These are phyloP conservation scores for Globisporangium okanoganense DNA, from an alignment of 352 stramenopile species.

Conservation along the genomic window DNA sequence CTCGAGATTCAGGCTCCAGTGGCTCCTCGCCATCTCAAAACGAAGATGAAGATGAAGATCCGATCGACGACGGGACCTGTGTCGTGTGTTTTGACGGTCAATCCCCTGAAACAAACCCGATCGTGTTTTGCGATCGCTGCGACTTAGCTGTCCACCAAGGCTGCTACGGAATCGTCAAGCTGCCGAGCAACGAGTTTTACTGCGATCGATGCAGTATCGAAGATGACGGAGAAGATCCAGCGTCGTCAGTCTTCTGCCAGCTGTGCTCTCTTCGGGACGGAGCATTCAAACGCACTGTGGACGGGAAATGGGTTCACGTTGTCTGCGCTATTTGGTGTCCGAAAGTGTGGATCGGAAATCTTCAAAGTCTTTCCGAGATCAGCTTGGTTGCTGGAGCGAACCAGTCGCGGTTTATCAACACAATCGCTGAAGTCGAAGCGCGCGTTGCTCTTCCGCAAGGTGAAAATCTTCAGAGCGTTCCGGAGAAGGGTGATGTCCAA, in stretches of 20 bases:
- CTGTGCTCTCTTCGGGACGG: conserved; percentile 82
- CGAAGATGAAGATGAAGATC: conserved; percentile 30
- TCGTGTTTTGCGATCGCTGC: conserved; percentile 89
- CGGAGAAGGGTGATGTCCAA: conserved; percentile 15
- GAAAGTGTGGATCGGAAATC: conserved; percentile 81
- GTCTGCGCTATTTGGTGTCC: conserved; percentile 89
- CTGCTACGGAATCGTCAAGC: conserved; percentile 85
- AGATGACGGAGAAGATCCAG: conserved; percentile 46
- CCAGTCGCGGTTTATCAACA: conserved; percentile 51
- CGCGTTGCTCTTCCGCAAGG: conserved; percentile 20
- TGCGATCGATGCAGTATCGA: conserved; percentile 79
- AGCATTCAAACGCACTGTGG: conserved; percentile 83
- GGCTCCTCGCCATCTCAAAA: conserved; percentile 18
- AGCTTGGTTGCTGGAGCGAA: conserved; percentile 44
- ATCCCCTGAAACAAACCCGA: conserved; percentile 84
- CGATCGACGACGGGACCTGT: conserved; percentile 82
- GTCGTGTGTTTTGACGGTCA: conserved; percentile 88
- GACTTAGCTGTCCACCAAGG: conserved; percentile 87
- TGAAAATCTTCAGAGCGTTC: conserved; percentile 11
- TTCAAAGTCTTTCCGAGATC: conserved; percentile 76
- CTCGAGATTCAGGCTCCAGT: conserved; percentile 18
- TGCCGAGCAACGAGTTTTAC: conserved; percentile 85
- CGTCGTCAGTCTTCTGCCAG: conserved; percentile 69
- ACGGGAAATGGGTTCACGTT: conserved; percentile 88
- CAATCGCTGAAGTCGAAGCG: conserved; percentile 44